Base-by-base conservation (phyloP, 352 stramenopile genomes). In the Achlya hypogyna region DNA sequence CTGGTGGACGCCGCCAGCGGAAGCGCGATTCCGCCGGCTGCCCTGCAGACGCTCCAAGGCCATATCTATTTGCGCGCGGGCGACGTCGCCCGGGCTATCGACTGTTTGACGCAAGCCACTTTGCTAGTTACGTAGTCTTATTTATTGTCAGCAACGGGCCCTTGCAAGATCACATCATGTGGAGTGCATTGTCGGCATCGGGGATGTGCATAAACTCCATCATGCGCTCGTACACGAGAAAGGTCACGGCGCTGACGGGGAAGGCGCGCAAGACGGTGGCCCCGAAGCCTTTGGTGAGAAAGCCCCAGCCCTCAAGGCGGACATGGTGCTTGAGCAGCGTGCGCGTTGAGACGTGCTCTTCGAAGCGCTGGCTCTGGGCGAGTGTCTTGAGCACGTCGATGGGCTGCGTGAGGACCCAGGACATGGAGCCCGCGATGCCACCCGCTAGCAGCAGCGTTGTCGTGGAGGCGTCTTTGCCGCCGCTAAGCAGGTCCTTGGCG, bases 351-450 rank as follows among this genome's bases (percentile, higher is more conserved):
- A 77, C 70, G 63, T 81, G 76, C 28, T 69, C 64, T 6, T 69
- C 71, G 6, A 87, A 74, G 18, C 71, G 66, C 59, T 91, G 84
- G 58, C 82, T 87, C 76, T 97, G 89, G 32, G 94, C 86, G 42
- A 87, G 85, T 28, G 86, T 95, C 77, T 97, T 96, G 71, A 96
- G 78, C 27, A 97, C 89, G 69, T 97, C 89, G 62, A 95, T 75
- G 2, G 88, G 89, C 69, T 92, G 83, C 34, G 78, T 87, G 51
- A 90, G 70, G 27, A 85, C 73, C 84, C 86, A 95, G 27, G 84
- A 92, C 47, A 88, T 66, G 45, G 87, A 89, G 16, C 84, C 86
- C 0, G 86, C 84, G 5, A 91, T 62, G 20, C 86, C 86, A 27
- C 86, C 84, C 0, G 86, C 73, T n/a, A 90, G 73, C 71, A 95